Evolutionary conservation across 768 basidiomycete genomes (phyloP).

Genomic region (Chalciporus sphaerocephalus): DNA sequence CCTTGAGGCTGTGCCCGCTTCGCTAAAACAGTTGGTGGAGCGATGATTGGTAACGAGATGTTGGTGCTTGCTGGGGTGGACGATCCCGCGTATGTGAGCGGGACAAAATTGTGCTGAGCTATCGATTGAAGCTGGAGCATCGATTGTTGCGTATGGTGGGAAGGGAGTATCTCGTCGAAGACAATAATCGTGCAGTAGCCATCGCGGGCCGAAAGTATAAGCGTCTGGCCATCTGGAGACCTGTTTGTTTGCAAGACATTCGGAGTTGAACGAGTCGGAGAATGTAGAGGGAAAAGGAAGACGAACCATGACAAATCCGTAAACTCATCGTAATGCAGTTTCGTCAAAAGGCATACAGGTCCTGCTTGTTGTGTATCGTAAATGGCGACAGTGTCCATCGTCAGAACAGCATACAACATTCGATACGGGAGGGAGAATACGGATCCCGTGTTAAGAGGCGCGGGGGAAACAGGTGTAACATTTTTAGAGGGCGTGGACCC

Average conservation of each 20-base stretch:
- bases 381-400: conserved; percentile 91
- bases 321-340: conserved; percentile 96
- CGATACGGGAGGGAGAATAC: conserved; percentile 90
- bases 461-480: conserved; percentile 32
- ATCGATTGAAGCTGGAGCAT: conserved; percentile 88
- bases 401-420: conserved; percentile 92
- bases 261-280: conserved; percentile 3
- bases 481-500: conserved; percentile 21
- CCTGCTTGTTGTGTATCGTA: conserved; percentile 96
- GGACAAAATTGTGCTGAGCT: conserved; percentile 77
- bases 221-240: conserved; percentile 93
- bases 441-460: conserved; percentile 50
- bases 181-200: conserved; percentile 95
- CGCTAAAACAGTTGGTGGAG: conserved; percentile 28
- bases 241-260: conserved; percentile 46
- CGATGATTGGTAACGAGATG: conserved; percentile 31
- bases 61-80: conserved; percentile 32
- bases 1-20: conserved; percentile 37
- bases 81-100: conserved; percentile 39
- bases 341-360: conserved; percentile 87
- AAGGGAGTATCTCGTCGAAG: conserved; percentile 90
- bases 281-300: background rate
- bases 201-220: conserved; percentile 89
- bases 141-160: conserved; percentile 87
- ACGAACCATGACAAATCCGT: conserved; percentile 94